A percentile compares a stretch with the other conserved stretches of the same genome.
phyloP scores from a whole-genome alignment of 2,329 filamentous ascomycete genomes.

The Sclerotinia spermophila region DNA sequence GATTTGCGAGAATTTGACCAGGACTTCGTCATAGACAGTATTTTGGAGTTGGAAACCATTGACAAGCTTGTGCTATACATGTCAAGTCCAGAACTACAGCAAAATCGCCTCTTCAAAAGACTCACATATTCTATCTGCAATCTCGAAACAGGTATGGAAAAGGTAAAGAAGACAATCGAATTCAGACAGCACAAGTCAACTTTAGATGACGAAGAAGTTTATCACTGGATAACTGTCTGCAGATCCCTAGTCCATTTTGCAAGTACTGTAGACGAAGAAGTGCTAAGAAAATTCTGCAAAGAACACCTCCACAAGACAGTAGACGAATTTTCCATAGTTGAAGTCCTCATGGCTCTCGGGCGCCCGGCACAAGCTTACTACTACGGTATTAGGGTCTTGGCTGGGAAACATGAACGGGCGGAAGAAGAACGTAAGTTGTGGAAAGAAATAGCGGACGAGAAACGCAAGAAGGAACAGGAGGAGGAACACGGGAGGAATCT shows the following conservation, averaged over 20 bases:
- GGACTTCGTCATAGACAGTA: not conserved
- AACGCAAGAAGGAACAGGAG: not conserved
- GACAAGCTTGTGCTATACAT: not conserved
- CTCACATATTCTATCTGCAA: not conserved
- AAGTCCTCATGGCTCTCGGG: not conserved
- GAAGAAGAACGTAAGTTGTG: not conserved
- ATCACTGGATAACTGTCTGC: conserved; percentile 10
- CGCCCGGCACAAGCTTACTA: conserved; percentile 7
- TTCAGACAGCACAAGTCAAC: conserved; percentile 15
- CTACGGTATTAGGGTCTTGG: not conserved
- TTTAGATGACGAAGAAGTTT: conserved; percentile 4
- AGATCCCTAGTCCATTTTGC: not conserved
- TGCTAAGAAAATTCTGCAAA: not conserved
- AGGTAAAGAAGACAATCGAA: conserved; percentile 13
- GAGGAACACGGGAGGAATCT: not conserved
- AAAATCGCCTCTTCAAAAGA: not conserved
- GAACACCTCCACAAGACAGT: not conserved
- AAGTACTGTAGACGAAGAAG: not conserved
- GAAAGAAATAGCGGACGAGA: not conserved
- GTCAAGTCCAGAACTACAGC: not conserved
- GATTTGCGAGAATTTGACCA: not conserved
- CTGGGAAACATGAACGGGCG: not conserved
- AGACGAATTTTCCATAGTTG: not conserved
- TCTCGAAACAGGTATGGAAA: not conserved
- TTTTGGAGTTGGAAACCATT: not conserved